Evolutionary conservation across 2,329 filamentous ascomycete genomes (phyloP), one percentile per base, ranked within the genome.

Genomic region (Pseudodiploospora longispora): DNA sequence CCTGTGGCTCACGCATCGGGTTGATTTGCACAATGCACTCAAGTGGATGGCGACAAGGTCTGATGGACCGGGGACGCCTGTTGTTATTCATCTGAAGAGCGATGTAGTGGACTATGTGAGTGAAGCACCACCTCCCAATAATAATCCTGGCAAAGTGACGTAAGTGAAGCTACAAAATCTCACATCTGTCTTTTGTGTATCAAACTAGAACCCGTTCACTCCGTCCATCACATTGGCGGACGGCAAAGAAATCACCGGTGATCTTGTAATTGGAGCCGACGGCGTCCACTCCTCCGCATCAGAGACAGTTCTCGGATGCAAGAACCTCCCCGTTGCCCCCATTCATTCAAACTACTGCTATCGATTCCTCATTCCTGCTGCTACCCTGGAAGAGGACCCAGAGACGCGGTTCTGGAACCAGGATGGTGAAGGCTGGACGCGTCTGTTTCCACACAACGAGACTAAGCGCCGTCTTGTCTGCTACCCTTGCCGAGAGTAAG

Each of bases 191-290:
- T 3, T 19, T 2, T 19, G 19, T 19, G 19, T 19, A 19, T 19
- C 30, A 10, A 30, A 8, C 12, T 34, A 63, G 57, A 42, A 61
- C 30, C 41, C 57, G 1, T 51, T 49, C 3, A 42, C 42, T 10
- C 55, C 60, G 0, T 58, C 57, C 0, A 55, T 64, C 3, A 55
- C 51, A 1, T 51, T 68, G 5, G 46, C 45, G 5, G 49, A 52
- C n/a, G 65, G 63, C 3, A 42, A 53, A 4, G 47, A 52, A 9
- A 47, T 63, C 8, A 39, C 39, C 5, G 59, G 54, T 19, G 67
- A 72, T 46, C 46, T 72, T 3, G 59, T 72, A 12, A 56, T 74
- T 32, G 68, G 63, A 4, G 69, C 70, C 3, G 70, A 74, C 49
- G 71, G 71, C 5, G 54, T 69, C 10, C 67, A 69, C 41, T 64